Conservation (phyloP, 306 rosid species). For the Acmispon strigosus region DNA sequence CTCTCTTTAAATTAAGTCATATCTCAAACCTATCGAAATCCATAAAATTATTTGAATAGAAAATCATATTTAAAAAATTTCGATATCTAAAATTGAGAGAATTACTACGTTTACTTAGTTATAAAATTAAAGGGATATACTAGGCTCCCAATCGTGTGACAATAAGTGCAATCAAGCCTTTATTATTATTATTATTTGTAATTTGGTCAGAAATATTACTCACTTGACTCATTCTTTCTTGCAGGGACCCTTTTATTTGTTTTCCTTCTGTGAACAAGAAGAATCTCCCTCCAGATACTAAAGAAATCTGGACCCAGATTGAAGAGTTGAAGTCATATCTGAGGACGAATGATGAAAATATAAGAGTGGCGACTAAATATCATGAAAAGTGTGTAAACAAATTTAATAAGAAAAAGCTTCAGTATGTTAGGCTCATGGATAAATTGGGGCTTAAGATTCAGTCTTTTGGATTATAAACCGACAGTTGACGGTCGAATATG, state of each 20-base stretch:
- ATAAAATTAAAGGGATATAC: no score
- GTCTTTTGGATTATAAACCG: background rate
- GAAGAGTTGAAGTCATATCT: slow-evolving; percentile 8
- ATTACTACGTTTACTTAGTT: no score
- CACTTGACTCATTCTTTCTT: background rate
- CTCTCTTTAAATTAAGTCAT: no score
- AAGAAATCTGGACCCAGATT: slow-evolving; percentile 1
- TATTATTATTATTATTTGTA: background rate
- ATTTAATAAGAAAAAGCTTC: background rate
- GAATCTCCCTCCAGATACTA: background rate
- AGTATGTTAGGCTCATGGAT: background rate
- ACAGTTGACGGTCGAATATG: background rate
- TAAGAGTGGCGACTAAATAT: rapidly evolving
- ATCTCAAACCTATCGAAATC: no score
- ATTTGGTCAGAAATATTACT: slow-evolving; percentile 1
- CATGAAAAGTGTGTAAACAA: background rate
- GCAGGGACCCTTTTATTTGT: slow-evolving; percentile 34
- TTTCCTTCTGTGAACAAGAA: slow-evolving; percentile 29
- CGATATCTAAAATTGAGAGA: no score
- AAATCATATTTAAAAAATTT: no score
- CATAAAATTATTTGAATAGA: no score
- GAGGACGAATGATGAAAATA: background rate
- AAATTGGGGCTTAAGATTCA: background rate
- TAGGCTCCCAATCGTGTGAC: no score
- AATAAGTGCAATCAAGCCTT: background rate